Evolutionary conservation across 75 land plant genomes (phyloP).

Genomic region (Ceratopteris richardii): DNA sequence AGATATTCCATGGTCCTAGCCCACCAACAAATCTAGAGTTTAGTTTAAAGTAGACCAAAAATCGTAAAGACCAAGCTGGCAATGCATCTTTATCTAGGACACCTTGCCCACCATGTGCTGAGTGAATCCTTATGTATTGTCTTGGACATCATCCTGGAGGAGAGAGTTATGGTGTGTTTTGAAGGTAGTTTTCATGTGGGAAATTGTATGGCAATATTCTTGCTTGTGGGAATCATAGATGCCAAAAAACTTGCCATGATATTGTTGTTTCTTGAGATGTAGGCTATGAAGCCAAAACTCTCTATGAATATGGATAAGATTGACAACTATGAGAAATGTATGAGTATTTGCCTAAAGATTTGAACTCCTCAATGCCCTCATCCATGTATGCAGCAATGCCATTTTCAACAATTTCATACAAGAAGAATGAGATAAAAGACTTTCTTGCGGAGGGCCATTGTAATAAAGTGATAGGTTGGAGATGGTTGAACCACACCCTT

Average conservation of each 20-base stretch:
- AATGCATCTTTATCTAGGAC: conserved; percentile 36
- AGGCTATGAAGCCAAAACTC: conserved; percentile 2
- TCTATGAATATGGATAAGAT: neutral
- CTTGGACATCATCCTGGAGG: conserved; percentile 74
- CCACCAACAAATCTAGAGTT: conserved; percentile 85
- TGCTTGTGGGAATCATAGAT: conserved; percentile 87
- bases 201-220: conserved; percentile 82
- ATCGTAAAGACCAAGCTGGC: conserved; percentile 25
- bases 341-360: conserved; percentile 72
- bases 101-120: conserved; percentile 91
- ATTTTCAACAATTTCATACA: conserved; percentile 51
- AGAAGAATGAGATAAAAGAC: conserved; percentile 36
- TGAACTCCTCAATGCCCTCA: conserved; percentile 68
- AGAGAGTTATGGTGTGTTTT: conserved; percentile 86
- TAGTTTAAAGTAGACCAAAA: conserved; percentile 75
- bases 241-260: conserved; percentile 72
- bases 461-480: too few relatives aligned
- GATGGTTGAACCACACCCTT: too few relatives aligned
- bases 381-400: conserved; percentile 74
- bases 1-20: conserved; percentile 87
- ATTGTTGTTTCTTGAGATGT: conserved; percentile 14
- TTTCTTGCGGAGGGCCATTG: conserved; percentile 88
- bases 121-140: conserved; percentile 62
- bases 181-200: conserved; percentile 59
- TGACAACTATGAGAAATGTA: conserved; percentile 64